Evolutionary conservation across 2,329 filamentous ascomycete species (phyloP).

Genomic region (Cladophialophora immunda): DNA sequence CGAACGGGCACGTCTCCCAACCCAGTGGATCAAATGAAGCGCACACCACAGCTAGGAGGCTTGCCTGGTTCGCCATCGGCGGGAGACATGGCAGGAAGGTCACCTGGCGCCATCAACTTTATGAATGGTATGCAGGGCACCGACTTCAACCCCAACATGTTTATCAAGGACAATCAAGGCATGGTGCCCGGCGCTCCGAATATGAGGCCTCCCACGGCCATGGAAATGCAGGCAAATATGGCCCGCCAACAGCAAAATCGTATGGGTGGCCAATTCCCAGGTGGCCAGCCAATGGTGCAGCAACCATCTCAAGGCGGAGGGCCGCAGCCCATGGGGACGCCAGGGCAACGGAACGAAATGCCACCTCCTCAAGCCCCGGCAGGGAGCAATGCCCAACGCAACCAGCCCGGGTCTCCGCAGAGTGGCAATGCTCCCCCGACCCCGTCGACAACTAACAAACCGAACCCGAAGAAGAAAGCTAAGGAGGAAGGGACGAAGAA

Average conservation of each 20-base stretch:
- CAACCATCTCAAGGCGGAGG: conserved; percentile 50
- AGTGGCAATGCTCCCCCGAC: conserved; percentile 64
- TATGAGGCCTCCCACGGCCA: conserved; percentile 67
- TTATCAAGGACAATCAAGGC: conserved; percentile 54
- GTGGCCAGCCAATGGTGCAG: conserved; percentile 59
- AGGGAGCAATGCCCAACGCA: conserved; percentile 51
- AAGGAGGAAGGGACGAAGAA: conserved; percentile 55
- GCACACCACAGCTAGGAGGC: conserved; percentile 68
- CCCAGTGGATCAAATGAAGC: conserved; percentile 69
- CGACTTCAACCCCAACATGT: conserved; percentile 49
- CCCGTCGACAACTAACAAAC: conserved; percentile 67
- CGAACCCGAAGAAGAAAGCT: conserved; percentile 69
- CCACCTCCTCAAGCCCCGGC: conserved; percentile 59
- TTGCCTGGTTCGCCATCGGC: conserved; percentile 66
- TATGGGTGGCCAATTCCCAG: conserved; percentile 47
- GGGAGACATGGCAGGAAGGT: conserved; percentile 67
- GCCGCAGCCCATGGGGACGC: conserved; percentile 62
- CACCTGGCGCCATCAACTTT: conserved; percentile 65
- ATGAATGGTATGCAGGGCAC: conserved; percentile 60
- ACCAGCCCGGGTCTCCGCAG: conserved; percentile 55
- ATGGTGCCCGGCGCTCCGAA: conserved; percentile 58
- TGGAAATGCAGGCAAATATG: conserved; percentile 56
- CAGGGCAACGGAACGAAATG: conserved; percentile 65
- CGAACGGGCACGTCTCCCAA: conserved; percentile 68
- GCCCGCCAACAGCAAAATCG: conserved; percentile 47